Base-by-base conservation (phyloP, 2,329 filamentous ascomycete species). In the Fusarium transvaalense region DNA sequence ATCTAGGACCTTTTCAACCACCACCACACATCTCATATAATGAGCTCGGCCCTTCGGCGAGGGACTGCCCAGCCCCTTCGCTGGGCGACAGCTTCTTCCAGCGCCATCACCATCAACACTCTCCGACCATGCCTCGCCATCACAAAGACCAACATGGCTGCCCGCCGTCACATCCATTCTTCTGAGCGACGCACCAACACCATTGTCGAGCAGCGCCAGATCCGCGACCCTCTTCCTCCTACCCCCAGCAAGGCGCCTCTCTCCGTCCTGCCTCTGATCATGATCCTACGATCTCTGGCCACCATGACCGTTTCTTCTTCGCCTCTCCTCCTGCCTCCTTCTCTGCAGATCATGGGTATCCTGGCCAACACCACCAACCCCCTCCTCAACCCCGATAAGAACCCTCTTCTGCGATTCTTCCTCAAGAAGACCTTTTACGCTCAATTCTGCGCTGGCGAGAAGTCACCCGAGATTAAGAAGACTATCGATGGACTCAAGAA, bases 361-460 rank as follows among this genome's bases (percentile, higher is more conserved):
- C 86, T 97, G 71, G 91, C 94, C 13, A 85, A 93, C 77, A 89
- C 91, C 27, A 86, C 86, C 51, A 89, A 82, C 59, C 81, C 86
- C 2, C 56, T 94, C 0, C 83, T 96, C 59, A 90, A 91, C 77
- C 89, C 93, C 6, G 93, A 97, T 75, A 84, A 81, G 53, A 97
- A 97, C 76, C 88, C 88, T 0, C 46, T 95, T 2, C 84, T 97
- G 17, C 86, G 89, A 42, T 87, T 83, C 62, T 76, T 94, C 41
- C 83, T 97, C 50, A 93, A 94, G 77, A 87, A 89, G 76, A 97
- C 93, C 0, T 94, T 97, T 74, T 97, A 97, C 77, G 89, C 89
- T 25, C 94, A 97, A 74, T 97, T 97, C 79, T 97, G 94, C 78
- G 93, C 92, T 0, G 94, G 94, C 29, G 91, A 94, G 79, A 91